phyloP scores from a whole-genome alignment of 1,284 basidiomycete species.

The Chalciporus sp. region DNA sequence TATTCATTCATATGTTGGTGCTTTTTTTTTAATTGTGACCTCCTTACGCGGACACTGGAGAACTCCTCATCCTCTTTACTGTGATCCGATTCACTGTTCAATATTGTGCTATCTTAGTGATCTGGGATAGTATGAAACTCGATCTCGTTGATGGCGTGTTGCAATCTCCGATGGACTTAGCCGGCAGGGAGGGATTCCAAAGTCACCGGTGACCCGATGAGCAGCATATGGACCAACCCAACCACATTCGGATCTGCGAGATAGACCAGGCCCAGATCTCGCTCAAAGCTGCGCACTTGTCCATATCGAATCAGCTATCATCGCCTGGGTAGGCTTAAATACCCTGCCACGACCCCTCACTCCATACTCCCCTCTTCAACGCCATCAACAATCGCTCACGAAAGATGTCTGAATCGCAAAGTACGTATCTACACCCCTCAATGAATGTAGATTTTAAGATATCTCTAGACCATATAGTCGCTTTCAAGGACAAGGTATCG shows the following conservation, averaged over 20 bases:
- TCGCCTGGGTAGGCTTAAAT: background rate
- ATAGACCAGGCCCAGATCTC: background rate
- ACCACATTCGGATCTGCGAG: background rate
- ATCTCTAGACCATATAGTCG: constrained; percentile 19
- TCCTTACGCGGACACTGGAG: too few species aligned
- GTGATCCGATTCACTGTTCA: too few species aligned
- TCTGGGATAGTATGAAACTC: too few species aligned
- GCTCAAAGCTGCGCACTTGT: background rate
- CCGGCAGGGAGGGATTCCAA: background rate
- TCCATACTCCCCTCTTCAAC: background rate
- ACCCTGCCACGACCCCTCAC: background rate
- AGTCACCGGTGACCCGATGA: background rate
- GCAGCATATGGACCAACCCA: background rate
- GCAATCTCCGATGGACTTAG: too few species aligned
- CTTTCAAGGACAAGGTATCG: constrained; percentile 8
- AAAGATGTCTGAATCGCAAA: constrained; percentile 14
- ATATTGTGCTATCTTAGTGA: too few species aligned
- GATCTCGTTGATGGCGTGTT: too few species aligned
- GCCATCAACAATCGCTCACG: background rate
- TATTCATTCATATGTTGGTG: background rate
- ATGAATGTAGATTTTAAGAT: background rate
- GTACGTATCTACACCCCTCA: constrained; percentile 13
- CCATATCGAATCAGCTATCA: background rate
- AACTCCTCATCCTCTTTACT: too few species aligned
- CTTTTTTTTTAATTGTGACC: too few species aligned